Conservation (phyloP, 768 basidiomycete genomes). For the Collybia mongolica region DNA sequence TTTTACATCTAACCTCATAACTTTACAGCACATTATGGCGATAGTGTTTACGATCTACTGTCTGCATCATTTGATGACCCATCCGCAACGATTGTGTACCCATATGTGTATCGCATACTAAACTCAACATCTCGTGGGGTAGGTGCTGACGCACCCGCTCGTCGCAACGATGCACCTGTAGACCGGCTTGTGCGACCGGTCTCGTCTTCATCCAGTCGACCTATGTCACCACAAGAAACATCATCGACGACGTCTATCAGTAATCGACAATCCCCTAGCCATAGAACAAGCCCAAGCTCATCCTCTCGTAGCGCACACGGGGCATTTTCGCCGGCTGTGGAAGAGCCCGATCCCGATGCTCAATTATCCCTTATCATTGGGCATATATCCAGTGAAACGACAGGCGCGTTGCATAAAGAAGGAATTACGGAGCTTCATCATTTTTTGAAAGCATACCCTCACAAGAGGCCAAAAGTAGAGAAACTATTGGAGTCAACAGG, state of each 20-base stretch:
- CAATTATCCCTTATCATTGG: conserved; percentile 81
- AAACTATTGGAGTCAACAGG: conserved; percentile 89
- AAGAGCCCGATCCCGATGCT: conserved; percentile 87
- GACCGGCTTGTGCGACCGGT: conserved; percentile 44
- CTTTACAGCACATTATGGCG: conserved; percentile 71
- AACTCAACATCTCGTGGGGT: conserved; percentile 57
- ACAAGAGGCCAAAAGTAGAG: conserved; percentile 79
- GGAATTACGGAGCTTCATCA: conserved; percentile 94
- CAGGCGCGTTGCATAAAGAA: conserved; percentile 87
- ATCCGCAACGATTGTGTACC: conserved; percentile 96
- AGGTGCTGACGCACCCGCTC: conserved; percentile 33
- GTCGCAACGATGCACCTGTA: conserved; percentile 28
- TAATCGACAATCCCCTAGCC: conserved; percentile 58
- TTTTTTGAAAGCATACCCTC: conserved; percentile 88
- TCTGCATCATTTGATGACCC: conserved; percentile 91
- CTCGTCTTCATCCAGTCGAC: conserved; percentile 65
- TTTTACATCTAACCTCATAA: no score
- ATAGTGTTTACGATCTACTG: conserved; percentile 88
- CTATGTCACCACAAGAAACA: conserved; percentile 70
- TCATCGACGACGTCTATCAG: conserved; percentile 48
- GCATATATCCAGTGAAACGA: conserved; percentile 86
- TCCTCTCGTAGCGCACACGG: conserved; percentile 62
- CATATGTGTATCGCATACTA: conserved; percentile 90
- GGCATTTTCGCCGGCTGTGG: conserved; percentile 48
- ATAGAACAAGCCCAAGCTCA: conserved; percentile 65